phyloP scores from a whole-genome alignment of 371 early-diverging fungal genomes.

The Rhizopus delemar region DNA sequence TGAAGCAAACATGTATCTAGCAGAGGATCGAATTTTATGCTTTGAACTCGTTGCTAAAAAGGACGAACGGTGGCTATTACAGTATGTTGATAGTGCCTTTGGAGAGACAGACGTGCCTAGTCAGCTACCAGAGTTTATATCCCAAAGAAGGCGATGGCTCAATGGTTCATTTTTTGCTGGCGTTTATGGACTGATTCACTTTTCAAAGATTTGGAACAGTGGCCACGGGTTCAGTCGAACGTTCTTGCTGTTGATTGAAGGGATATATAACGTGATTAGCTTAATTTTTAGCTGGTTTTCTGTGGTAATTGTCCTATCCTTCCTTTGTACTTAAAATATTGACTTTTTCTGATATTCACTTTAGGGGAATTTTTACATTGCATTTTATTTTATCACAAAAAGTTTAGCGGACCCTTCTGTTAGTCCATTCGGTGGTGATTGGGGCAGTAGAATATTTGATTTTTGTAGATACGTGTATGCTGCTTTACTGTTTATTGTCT shows the following conservation, averaged over 20 bases:
- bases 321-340: too few species aligned
- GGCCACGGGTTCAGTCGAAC: slow-evolving; percentile 65
- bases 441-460: slow-evolving; percentile 50
- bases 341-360: too few species aligned
- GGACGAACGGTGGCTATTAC: slow-evolving; percentile 67
- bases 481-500: slow-evolving; percentile 62
- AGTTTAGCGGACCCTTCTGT: slow-evolving; percentile 42
- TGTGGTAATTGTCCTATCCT: slow-evolving; percentile 57
- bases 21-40: slow-evolving; percentile 86
- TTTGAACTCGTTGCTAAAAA: slow-evolving; percentile 82
- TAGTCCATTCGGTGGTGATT: slow-evolving; percentile 60
- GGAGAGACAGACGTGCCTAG: slow-evolving; percentile 89
- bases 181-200: slow-evolving; percentile 60
- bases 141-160: slow-evolving; percentile 88
- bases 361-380: slow-evolving; percentile 76
- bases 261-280: slow-evolving; percentile 70
- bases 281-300: slow-evolving; percentile 81
- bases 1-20: slow-evolving; percentile 76
- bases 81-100: slow-evolving; percentile 65
- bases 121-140: slow-evolving; percentile 78
- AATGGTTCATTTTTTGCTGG: slow-evolving; percentile 83
- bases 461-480: slow-evolving; percentile 64
- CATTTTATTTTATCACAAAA: slow-evolving; percentile 71
- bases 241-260: slow-evolving; percentile 65
- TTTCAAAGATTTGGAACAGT: slow-evolving; percentile 61